Evolutionary conservation across 768 basidiomycete species (phyloP), one percentile per base, ranked within the genome.

Genomic region (Butyriboletus loyo): DNA sequence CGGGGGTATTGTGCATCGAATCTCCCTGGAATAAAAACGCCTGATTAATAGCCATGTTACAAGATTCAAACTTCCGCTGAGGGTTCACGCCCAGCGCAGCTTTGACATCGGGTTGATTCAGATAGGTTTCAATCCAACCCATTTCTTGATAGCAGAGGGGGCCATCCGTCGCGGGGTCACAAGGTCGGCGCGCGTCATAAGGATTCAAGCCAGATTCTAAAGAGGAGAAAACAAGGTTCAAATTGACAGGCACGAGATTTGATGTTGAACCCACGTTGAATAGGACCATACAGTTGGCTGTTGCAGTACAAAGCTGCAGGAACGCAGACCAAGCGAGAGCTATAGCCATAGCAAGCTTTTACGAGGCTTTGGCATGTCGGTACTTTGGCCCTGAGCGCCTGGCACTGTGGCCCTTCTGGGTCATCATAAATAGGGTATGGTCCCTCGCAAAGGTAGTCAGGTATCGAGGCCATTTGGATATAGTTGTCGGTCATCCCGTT

Each of bases 401-500:
- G 61, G 64, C 91, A 93, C 60, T 86, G 76, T 7, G 85, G 78
- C 17, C 85, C 84, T 9, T 84, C 61, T 7, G 84, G 80, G 49
- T 84, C 85, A 54, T 85, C 81, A 52, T 84, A 95, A 9, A 96
- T 79, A 0, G 89, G 83, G 69, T 87, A 95, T 6, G 88, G 87
- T 5, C 89, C 88, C 10, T 87, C 77, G 63, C 92, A 94, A 14
- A 82, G 85, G 66, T 84, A 92, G 57, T 96, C 93, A 1, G 91
- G 86, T 21, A 97, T 73, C 32, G 83, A 77, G 5, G 79, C 85
- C 74, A 91, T 85, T 65, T 98, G 96, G 37, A 83, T 72, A 62
- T 82, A 84, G 8, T 91, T 89, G 60, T 95, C 87, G 1, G 92
- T 93, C 45, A 89, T 74, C 10, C 91, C 95, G 65, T 94, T 97